Evolutionary conservation across 164 flowering plant species (phyloP).

Genomic region (Kalanchoe fedtschenkoi): DNA sequence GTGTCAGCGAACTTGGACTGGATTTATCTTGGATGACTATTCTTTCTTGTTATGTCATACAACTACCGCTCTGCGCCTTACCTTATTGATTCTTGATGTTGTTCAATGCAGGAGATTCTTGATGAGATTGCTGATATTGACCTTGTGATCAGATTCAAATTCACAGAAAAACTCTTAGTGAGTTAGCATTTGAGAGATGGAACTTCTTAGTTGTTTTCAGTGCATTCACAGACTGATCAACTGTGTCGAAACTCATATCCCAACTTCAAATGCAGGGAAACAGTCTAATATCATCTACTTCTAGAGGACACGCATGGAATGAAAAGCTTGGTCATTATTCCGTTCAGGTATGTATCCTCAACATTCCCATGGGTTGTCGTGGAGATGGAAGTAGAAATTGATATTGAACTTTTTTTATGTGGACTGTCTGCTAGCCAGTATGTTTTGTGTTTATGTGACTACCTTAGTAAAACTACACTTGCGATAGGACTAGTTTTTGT

Average conservation of each 20-base stretch:
- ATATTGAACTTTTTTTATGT: neutral
- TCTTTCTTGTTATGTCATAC: neutral
- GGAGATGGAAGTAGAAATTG: neutral
- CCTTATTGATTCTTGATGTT: neutral
- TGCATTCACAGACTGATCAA: conserved; percentile 9
- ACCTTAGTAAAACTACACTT: neutral
- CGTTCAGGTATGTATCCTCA: neutral
- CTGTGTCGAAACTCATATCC: conserved; percentile 4
- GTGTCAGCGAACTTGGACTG: neutral
- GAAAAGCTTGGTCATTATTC: conserved; percentile 22
- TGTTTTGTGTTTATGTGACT: too few relatives aligned
- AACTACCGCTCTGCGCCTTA: neutral
- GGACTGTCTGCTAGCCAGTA: neutral
- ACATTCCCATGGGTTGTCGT: neutral
- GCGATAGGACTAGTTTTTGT: neutral
- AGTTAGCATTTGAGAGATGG: conserved; percentile 11
- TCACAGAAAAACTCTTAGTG: conserved; percentile 14
- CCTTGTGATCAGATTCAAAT: conserved; percentile 32
- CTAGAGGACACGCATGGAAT: conserved; percentile 13
- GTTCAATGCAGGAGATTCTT: conserved; percentile 28
- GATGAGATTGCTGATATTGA: conserved; percentile 38
- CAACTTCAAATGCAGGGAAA: neutral
- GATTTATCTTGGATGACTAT: neutral
- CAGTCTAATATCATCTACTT: conserved; percentile 7
- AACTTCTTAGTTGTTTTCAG: conserved; percentile 4